Evolutionary conservation across 1,284 basidiomycete genomes (phyloP), one percentile per base, ranked within the genome.

Genomic region (Rhodotorula sp.): DNA sequence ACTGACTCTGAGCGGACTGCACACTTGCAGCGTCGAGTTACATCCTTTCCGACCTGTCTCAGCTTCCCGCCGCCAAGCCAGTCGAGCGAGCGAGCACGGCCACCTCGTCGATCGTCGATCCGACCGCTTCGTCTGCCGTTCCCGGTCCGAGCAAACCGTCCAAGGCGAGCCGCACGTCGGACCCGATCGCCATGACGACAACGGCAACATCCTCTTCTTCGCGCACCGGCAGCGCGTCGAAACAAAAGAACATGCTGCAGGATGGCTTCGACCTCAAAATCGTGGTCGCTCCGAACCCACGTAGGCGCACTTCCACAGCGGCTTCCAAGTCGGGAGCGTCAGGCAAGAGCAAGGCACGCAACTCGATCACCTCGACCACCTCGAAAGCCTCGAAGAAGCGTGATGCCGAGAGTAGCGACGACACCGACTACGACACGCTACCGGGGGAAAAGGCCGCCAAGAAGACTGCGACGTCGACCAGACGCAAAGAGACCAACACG

Each of bases 111-210:
- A 57, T 56, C n/a, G n/a, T n/a, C 45, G 53, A 55, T 59, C 46
- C 42, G 17, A 60, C 8, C 22, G 17, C 24, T 30, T 56, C 62
- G 2, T 48, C 45, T 29, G 20, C 60, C 37, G 4, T 53, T 30
- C 60, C 24, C 30, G 55, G 30, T 44, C n/a, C 37, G 18, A n/a
- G 33, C 37, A 49, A 48, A 4, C 26, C 62, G 7, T n/a, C 66
- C 3, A 54, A 20, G 17, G 26, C 51, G 30, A 48, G 15, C 18
- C 53, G 53, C 22, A 20, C 54, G 10, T 62, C 37, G 33, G 66
- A 67, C 59, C 60, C 66, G 29, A 67, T 67, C 53, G 30, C 17
- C 26, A 45, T 57, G 33, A 53, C 48, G 20, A n/a, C 33, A 1
- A 45, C 66, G 20, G 30, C 54, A 4, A 7, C 66, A 1, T 44